Percentiles rank a stretch among this genome's conserved stretches.
Evolutionary conservation across 2,329 filamentous ascomycete genomes (phyloP).

Genomic region (Davidsoniella neocaledoniae): DNA sequence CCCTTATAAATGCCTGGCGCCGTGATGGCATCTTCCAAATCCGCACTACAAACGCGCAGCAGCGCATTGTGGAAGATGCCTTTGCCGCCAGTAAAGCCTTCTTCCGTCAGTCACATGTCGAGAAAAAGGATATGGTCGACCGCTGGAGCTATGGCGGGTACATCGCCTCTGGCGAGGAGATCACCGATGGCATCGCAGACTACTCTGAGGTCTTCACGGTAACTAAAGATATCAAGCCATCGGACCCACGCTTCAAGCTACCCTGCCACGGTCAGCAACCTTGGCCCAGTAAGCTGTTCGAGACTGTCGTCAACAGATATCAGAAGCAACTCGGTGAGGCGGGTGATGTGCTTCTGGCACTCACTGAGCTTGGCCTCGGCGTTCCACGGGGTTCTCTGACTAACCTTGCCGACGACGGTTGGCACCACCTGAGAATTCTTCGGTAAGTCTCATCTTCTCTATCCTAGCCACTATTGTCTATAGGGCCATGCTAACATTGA

Average conservation of each 20-base stretch:
- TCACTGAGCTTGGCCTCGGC: slow-evolving; percentile 29
- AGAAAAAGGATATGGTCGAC: slow-evolving; percentile 29
- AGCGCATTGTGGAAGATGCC: slow-evolving; percentile 21
- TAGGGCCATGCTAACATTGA: not conserved
- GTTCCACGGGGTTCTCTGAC: slow-evolving; percentile 25
- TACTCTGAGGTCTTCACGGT: slow-evolving; percentile 37
- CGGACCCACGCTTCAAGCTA: slow-evolving; percentile 28
- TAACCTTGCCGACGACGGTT: slow-evolving; percentile 28
- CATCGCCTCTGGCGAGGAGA: slow-evolving; percentile 31
- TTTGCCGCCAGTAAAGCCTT: slow-evolving; percentile 23
- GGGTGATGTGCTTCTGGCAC: slow-evolving; percentile 28
- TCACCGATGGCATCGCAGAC: slow-evolving; percentile 31
- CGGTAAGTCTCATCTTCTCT: slow-evolving; percentile 19
- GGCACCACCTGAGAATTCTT: slow-evolving; percentile 33
- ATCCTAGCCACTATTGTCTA: not conserved
- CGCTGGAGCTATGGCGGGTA: slow-evolving; percentile 30
- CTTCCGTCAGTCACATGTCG: slow-evolving; percentile 20
- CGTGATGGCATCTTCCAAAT: slow-evolving; percentile 31
- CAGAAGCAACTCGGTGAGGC: slow-evolving; percentile 24
- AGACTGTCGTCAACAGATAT: slow-evolving; percentile 23
- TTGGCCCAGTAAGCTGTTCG: slow-evolving; percentile 28
- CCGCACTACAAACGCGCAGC: slow-evolving; percentile 22
- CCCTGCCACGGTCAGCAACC: slow-evolving; percentile 33
- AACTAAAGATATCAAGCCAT: slow-evolving; percentile 27
- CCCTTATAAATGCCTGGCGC: slow-evolving; percentile 26